Evolutionary conservation across 106 monocot species (phyloP), one percentile per base, ranked within the genome.

Genomic region (Iris macrosiphon): DNA sequence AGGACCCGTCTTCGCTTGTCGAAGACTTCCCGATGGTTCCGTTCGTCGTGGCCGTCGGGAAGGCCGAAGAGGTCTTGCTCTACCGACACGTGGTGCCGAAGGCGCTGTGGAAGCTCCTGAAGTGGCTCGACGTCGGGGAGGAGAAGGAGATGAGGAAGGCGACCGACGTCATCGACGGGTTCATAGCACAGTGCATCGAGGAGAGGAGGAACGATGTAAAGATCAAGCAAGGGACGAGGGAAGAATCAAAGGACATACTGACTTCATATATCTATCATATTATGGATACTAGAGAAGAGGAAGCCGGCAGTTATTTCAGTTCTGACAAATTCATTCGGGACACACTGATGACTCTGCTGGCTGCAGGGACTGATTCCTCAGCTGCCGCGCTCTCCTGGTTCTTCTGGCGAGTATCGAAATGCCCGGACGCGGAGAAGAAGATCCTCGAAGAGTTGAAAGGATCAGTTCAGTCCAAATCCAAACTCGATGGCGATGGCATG

Each of bases 291-390:
- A 22, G 4, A 0, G 24, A 50, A 26, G 51, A 20, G 4, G 40
- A 31, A 6, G 50, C 11, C 0, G 52, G 6, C 1, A 21, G 6
- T 2, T 15, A 1, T 3, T 35, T 18, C 17, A n/a, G n/a, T n/a
- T 60, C 53, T 16, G 40, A 71, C 27, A 60, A 59, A 38, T 76
- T 73, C 39, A 52, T 83, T 6, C 38, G 72, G 15, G 83, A 75
- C 60, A 65, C 67, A 3, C 25, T 51, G 1, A 7, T 80, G 45
- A 80, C 46, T 13, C 23, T 85, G 17, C 63, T 88, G 72, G 19
- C 79, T 15, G 83, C 76, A 7, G 84, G 79, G 0, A 59, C 70
- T 8, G 89, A 84, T 71, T 76, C 76, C 0, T 68, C 73, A 7
- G 58, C 65, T 7, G 53, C 63, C 3, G 67, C 69, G 11, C 70